Evolutionary conservation across 345 rosid species (phyloP), one percentile per base, ranked within the genome.

Genomic region (Psidium friedrichsthalianum): DNA sequence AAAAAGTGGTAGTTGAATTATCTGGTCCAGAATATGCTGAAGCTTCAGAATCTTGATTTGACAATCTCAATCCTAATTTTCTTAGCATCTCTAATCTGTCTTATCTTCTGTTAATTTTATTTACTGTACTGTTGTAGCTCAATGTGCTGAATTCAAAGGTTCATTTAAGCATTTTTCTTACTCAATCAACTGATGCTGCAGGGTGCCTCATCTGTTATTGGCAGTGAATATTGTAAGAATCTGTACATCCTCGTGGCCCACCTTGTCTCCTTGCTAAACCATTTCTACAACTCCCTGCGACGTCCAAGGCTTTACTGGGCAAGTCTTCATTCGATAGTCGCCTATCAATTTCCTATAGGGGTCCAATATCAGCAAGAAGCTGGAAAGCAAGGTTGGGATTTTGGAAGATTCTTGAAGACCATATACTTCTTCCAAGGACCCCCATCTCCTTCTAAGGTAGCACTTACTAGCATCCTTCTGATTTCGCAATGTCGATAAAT

Each of bases 401-500:
- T 97, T 27, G 98, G 99, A 36, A 93, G 99, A 87, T 97, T 95
- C 85, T 29, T 97, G 86, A 95, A 93, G 88, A 97, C 97, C 5
- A 87, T 97, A 40, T 93, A 92, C 88, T 97, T 95, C 88, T 95
- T 97, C 91, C 95, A 95, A 56, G 94, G 96, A 51, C 94, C 95
- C 57, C 98, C 98, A 2, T 93, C 95, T 89, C 99, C 96, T 57
- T 84, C 93, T 81, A 95, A 94, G 98, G 99, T 97, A 81, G 61
- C 84, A 32, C 11, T 42, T 86, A 36, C 3, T 21, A 32, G 47
- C 47, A 69, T 69, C 78, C 47, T 69, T 36, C 44, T 47, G 47
- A 53, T 32, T 21, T 36, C 20, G 7, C 2, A 54, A 82, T 82
- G 56, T 51, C 51, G 5, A 36, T 61, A 15, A 13, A 58, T 27